A percentile compares a stretch with the other conserved stretches of the same genome.
These are phyloP conservation scores for Gossypium davidsonii DNA, from an alignment of 441 rosid species.

Conservation along the genomic window DNA sequence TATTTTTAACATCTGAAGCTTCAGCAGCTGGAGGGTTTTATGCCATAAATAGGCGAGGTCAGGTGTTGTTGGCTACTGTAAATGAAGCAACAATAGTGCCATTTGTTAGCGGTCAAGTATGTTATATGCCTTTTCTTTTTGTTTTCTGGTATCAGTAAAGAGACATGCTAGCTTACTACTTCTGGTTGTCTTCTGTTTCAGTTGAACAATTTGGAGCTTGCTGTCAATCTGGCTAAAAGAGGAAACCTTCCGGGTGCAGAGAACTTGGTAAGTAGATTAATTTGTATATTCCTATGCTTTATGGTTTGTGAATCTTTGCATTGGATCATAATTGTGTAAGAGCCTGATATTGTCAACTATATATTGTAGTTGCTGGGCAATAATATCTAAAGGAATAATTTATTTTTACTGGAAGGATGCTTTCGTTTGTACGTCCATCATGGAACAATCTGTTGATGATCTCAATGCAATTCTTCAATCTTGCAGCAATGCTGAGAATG, in stretches of 20 bases:
- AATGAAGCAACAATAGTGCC: constrained; percentile 94
- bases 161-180: constrained; percentile 15
- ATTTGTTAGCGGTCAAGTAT: constrained; percentile 95
- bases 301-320: background rate
- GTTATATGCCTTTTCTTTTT: constrained; percentile 15
- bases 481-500: background rate
- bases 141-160: background rate
- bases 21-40: constrained; percentile 90
- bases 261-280: constrained; percentile 51
- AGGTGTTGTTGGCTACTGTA: constrained; percentile 88
- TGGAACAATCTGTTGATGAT: background rate
- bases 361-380: background rate
- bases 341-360: background rate
- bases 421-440: background rate
- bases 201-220: constrained; percentile 87
- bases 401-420: background rate
- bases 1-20: constrained; percentile 96
- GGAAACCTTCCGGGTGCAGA: constrained; percentile 96
- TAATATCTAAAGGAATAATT: background rate
- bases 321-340: background rate
- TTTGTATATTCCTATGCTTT: background rate
- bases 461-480: background rate
- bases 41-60: constrained; percentile 96
- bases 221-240: constrained; percentile 88
- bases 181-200: constrained; percentile 25